A percentile compares a stretch with the other conserved stretches of the same genome.
phyloP scores from a whole-genome alignment of 352 stramenopile genomes.

The Blastocystis sp. region DNA sequence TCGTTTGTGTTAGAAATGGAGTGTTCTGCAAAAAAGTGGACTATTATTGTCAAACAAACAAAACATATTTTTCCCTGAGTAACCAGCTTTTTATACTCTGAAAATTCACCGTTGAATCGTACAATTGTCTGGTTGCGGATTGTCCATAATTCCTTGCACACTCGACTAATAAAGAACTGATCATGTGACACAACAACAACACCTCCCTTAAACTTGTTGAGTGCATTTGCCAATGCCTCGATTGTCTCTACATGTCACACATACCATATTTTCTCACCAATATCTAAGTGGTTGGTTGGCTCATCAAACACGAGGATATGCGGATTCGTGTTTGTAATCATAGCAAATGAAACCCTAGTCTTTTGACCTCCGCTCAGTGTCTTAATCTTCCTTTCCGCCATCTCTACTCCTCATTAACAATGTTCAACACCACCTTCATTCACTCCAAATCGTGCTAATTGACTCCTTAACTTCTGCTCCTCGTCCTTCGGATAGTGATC shows the following conservation, averaged over 20 bases:
- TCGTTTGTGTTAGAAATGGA: not conserved
- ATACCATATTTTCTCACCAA: conserved; percentile 68
- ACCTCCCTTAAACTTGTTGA: conserved; percentile 90
- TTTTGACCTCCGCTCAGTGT: conserved; percentile 97
- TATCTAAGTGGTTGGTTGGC: conserved; percentile 98
- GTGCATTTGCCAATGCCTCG: conserved; percentile 85
- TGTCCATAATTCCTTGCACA: conserved; percentile 84
- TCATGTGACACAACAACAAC: conserved; percentile 94
- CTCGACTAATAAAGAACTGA: conserved; percentile 87
- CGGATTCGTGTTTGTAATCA: conserved; percentile 89
- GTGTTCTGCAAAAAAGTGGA: not conserved
- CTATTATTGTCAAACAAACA: conserved; percentile 22
- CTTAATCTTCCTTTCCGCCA: conserved; percentile 88
- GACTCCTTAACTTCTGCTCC: conserved; percentile 67
- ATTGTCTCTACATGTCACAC: conserved; percentile 79
- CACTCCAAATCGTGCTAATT: conserved; percentile 67
- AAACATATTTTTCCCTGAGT: conserved; percentile 65
- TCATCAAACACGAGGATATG: conserved; percentile 94
- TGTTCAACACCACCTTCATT: conserved; percentile 65
- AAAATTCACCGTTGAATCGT: conserved; percentile 83
- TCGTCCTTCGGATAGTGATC: conserved; percentile 37
- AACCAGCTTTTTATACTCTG: conserved; percentile 81
- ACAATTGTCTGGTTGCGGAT: conserved; percentile 83
- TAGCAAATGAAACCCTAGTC: conserved; percentile 95
- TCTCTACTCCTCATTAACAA: conserved; percentile 68